Conservation (phyloP, 75 land plant genomes). For the Gnetum montanum region DNA sequence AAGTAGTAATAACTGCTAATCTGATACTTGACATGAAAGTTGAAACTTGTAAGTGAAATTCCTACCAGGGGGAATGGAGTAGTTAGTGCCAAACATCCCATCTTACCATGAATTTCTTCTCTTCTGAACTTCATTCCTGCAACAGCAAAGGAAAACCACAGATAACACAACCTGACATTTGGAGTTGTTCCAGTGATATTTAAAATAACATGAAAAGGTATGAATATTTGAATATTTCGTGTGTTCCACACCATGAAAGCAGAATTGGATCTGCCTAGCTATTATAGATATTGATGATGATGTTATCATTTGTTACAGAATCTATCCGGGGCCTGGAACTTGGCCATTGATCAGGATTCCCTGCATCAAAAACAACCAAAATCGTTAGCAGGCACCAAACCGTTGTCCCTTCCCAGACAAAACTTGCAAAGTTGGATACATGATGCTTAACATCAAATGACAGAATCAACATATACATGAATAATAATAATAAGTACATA, state of each 20-base stretch:
- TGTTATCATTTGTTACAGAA: slow-evolving; percentile 57
- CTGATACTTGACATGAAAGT: slow-evolving; percentile 64
- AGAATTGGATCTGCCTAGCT: slow-evolving; percentile 57
- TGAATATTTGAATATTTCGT: neutral
- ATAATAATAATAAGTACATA: too few relatives aligned
- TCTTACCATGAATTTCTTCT: slow-evolving; percentile 58
- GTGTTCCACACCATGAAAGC: slow-evolving; percentile 40
- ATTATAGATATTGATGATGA: slow-evolving; percentile 63
- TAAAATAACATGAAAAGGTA: neutral
- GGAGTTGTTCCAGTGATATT: neutral
- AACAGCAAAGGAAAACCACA: too few relatives aligned
- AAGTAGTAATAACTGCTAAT: slow-evolving; percentile 64
- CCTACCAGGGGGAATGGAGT: slow-evolving; percentile 52
- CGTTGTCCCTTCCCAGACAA: too few relatives aligned
- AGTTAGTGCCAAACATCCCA: slow-evolving; percentile 55
- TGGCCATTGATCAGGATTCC: slow-evolving; percentile 69
- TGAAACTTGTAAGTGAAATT: slow-evolving; percentile 55
- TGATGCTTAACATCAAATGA: too few relatives aligned
- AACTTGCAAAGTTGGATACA: too few relatives aligned
- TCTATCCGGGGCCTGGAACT: slow-evolving; percentile 68
- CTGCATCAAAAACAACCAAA: too few relatives aligned
- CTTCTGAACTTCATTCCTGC: slow-evolving; percentile 57
- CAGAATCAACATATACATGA: too few relatives aligned
- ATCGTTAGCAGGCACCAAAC: too few relatives aligned
- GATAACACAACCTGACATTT: too few relatives aligned